Percentiles rank a stretch among this genome's conserved stretches.
Evolutionary conservation across 352 stramenopile species (phyloP).

Genomic region (Blastocystis sp.): DNA sequence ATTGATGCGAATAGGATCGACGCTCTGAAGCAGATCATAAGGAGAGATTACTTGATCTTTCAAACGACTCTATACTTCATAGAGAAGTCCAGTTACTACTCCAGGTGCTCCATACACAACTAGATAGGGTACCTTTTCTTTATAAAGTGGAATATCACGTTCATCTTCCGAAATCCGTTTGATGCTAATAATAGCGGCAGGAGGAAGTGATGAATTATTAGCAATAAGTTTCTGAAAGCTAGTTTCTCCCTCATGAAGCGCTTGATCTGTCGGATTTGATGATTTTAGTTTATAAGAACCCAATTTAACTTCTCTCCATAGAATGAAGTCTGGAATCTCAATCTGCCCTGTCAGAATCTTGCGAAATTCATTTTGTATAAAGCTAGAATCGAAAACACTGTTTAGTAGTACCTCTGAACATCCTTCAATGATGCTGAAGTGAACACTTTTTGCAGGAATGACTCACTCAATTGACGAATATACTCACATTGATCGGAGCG

Average conservation of each 20-base stretch:
- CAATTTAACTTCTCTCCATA: slow-evolving; percentile 31
- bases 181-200: slow-evolving; percentile 17
- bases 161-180: slow-evolving; percentile 66
- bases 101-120: slow-evolving; percentile 76
- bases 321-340: slow-evolving; percentile 2
- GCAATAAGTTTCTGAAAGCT: not conserved
- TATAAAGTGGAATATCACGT: slow-evolving; percentile 16
- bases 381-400: not conserved
- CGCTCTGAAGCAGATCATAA: slow-evolving; percentile 67
- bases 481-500: slow-evolving; percentile 83
- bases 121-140: slow-evolving; percentile 72
- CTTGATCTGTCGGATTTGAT: not conserved
- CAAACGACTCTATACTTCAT: slow-evolving; percentile 66
- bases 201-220: not conserved
- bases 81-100: slow-evolving; percentile 51
- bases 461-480: slow-evolving; percentile 58
- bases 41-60: slow-evolving; percentile 79
- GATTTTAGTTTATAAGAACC: not conserved
- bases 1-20: slow-evolving; percentile 71
- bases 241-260: not conserved
- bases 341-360: not conserved
- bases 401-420: not conserved
- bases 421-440: not conserved
- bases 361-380: slow-evolving; percentile 28
- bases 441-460: slow-evolving; percentile 57